Percentiles rank a stretch among this genome's conserved stretches.
phyloP scores from a whole-genome alignment of 2,329 filamentous ascomycete species.

The Metarhizium humberi region DNA sequence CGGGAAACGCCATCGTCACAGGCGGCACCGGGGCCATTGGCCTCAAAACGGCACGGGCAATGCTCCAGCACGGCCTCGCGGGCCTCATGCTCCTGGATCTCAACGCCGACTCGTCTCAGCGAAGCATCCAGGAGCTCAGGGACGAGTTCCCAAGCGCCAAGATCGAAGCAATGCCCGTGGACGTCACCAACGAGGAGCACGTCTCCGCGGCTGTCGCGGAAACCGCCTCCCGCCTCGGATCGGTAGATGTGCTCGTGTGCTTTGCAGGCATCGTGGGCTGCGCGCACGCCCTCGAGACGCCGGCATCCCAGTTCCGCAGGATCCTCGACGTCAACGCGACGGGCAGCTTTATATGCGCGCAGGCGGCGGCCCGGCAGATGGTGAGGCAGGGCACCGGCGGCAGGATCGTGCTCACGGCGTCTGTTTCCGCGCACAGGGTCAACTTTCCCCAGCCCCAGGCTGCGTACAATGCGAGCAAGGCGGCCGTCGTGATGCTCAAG shows the following conservation, averaged over 20 bases:
- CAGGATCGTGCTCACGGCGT: constrained; percentile 56
- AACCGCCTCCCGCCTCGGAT: constrained; percentile 7
- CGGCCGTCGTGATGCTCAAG: constrained; percentile 53
- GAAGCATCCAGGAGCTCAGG: no score
- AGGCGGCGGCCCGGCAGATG: constrained; percentile 51
- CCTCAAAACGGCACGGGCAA: no score
- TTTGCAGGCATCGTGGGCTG: constrained; percentile 57
- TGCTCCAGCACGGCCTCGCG: no score
- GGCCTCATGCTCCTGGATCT: no score
- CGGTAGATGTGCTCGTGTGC: constrained; percentile 14
- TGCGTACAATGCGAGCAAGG: constrained; percentile 65
- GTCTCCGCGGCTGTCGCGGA: not conserved
- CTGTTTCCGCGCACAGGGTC: constrained; percentile 57
- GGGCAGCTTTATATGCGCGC: constrained; percentile 60
- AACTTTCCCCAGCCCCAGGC: constrained; percentile 66
- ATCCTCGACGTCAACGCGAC: constrained; percentile 65
- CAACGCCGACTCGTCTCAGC: no score
- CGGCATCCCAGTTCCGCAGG: constrained; percentile 42
- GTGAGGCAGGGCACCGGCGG: constrained; percentile 41
- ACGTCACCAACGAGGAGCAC: no score
- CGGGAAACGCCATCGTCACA: no score
- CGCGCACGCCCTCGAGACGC: constrained; percentile 43
- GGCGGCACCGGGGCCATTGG: no score
- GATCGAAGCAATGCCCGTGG: no score
- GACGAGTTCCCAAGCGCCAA: no score